phyloP scores from a whole-genome alignment of 345 rosid genomes.

The Eucalyptus guilfoylei region DNA sequence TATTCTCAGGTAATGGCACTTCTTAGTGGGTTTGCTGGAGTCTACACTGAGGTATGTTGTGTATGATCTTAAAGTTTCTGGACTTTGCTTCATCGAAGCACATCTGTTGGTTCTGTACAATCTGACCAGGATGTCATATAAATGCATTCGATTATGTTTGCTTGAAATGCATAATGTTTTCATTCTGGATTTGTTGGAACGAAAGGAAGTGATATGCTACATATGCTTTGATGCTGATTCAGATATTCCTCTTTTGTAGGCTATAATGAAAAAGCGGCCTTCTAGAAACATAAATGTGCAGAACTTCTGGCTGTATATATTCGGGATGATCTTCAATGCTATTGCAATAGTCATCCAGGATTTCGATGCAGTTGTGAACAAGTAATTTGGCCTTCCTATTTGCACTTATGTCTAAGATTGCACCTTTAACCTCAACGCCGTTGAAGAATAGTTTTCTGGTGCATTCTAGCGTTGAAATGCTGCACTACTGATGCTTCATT shows the following conservation, averaged over 20 bases:
- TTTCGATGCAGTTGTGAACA: slow-evolving; percentile 77
- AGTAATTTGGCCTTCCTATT: slow-evolving; percentile 32
- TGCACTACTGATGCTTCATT: background rate
- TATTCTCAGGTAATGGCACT: slow-evolving; percentile 84
- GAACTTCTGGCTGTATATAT: slow-evolving; percentile 89
- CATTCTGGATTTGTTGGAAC: background rate
- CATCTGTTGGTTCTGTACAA: background rate
- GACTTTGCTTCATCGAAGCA: background rate
- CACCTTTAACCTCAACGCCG: background rate
- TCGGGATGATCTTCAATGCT: slow-evolving; percentile 96
- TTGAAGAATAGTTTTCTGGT: background rate
- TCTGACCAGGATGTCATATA: background rate
- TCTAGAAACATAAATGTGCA: slow-evolving; percentile 95
- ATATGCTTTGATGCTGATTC: background rate
- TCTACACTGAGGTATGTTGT: slow-evolving; percentile 71
- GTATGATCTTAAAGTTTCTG: background rate
- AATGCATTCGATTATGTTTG: background rate
- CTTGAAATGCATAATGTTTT: background rate
- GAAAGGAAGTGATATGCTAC: background rate
- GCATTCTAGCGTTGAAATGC: background rate
- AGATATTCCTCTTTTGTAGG: slow-evolving; percentile 35
- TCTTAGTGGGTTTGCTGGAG: slow-evolving; percentile 95
- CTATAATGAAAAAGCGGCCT: slow-evolving; percentile 85
- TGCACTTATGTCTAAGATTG: background rate
- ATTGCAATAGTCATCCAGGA: slow-evolving; percentile 83